phyloP scores from a whole-genome alignment of 257 asterid genomes.

The Petunia secreta region DNA sequence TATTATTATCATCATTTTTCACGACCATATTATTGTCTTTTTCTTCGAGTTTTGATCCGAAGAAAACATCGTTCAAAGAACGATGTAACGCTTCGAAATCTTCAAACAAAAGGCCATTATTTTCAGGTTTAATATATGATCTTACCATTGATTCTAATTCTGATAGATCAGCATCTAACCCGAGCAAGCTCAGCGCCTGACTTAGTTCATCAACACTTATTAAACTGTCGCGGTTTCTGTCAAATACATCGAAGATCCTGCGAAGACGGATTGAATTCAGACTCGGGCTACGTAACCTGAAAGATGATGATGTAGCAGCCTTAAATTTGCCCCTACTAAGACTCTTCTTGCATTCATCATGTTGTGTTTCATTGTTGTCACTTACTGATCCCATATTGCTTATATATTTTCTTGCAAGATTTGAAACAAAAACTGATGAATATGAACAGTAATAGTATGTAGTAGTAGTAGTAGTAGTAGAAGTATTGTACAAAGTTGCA shows the following conservation, averaged over 20 bases:
- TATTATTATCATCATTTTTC: background rate
- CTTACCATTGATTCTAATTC: constrained; percentile 50
- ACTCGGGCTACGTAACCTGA: constrained; percentile 71
- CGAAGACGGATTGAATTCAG: constrained; percentile 77
- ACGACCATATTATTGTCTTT: background rate
- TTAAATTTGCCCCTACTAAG: constrained; percentile 23
- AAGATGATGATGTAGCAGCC: constrained; percentile 38
- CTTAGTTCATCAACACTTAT: constrained; percentile 66
- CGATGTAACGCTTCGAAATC: constrained; percentile 66
- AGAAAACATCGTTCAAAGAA: constrained; percentile 51
- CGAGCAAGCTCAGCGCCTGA: constrained; percentile 62
- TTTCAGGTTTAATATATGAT: constrained; percentile 49
- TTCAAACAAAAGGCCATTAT: constrained; percentile 51
- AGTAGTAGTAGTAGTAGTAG: background rate
- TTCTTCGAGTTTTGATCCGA: constrained; percentile 32
- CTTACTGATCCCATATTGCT: constrained; percentile 5
- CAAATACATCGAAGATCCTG: constrained; percentile 74
- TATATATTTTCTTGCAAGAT: no score
- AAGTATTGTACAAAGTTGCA: no score
- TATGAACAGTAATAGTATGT: no score
- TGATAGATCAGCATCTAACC: constrained; percentile 50
- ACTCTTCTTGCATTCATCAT: constrained; percentile 20
- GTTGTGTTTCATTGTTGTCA: background rate
- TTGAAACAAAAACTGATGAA: background rate
- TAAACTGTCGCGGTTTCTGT: constrained; percentile 62